Evolutionary conservation across 2,329 filamentous ascomycete species (phyloP).

Genomic region (Sporothrix protearum): DNA sequence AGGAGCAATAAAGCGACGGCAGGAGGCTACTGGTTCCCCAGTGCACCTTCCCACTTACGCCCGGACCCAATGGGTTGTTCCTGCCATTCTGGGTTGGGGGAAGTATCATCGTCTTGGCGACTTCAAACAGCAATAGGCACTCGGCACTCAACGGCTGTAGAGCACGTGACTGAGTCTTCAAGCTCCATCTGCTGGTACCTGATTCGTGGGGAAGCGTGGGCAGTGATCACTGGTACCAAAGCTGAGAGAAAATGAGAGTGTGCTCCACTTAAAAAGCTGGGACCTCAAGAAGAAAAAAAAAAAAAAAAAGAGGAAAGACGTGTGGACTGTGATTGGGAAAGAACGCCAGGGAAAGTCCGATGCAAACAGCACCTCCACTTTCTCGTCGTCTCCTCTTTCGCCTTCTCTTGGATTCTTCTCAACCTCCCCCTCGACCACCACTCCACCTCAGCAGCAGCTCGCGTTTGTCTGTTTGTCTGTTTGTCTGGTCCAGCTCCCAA

Average conservation of each 20-base stretch:
- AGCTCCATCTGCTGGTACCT: neutral
- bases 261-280: constrained; percentile 7
- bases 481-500: constrained; percentile 14
- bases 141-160: neutral
- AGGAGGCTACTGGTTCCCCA: neutral
- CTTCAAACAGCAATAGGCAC: neutral
- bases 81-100: neutral
- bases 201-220: constrained; percentile 6
- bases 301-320: neutral
- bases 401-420: constrained; percentile 13
- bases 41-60: constrained; percentile 5
- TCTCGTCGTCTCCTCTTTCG: constrained; percentile 15
- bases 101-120: neutral
- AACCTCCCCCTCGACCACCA: constrained; percentile 6
- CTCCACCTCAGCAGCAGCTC: constrained; percentile 13
- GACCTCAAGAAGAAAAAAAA: neutral
- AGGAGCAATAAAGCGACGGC: neutral
- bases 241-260: constrained; percentile 7
- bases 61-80: neutral
- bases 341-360: constrained; percentile 14
- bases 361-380: constrained; percentile 20
- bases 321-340: neutral
- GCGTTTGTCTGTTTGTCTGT: constrained; percentile 18
- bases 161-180: neutral
- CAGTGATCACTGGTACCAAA: neutral